Evolutionary conservation across 75 land plant genomes (phyloP).

Genomic region (Isoetes taiwanensis): DNA sequence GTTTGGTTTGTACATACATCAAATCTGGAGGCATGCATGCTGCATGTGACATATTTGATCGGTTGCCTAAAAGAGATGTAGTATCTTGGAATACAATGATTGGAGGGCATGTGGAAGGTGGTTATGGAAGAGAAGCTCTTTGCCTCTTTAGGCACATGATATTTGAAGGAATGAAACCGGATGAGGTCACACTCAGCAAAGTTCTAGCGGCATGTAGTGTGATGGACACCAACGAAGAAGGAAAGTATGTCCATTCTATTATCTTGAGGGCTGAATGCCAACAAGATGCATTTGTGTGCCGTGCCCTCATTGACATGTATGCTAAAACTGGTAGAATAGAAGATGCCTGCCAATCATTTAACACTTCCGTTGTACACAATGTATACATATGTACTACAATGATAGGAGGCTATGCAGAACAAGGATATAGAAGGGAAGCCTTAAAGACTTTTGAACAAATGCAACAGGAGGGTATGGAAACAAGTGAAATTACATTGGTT

Average conservation of each 20-base stretch:
- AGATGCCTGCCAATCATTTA: too few species aligned
- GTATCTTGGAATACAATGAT: conserved; percentile 55
- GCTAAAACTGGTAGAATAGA: too few species aligned
- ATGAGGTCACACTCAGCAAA: conserved; percentile 36
- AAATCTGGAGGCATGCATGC: too few species aligned
- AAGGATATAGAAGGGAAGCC: conserved; percentile 20
- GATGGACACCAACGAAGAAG: neutral
- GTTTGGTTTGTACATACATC: too few species aligned
- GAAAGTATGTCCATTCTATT: neutral
- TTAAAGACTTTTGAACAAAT: conserved; percentile 22
- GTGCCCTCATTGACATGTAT: conserved; percentile 8
- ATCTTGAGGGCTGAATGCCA: neutral
- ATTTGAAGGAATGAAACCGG: conserved; percentile 27
- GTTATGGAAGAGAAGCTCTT: conserved; percentile 32
- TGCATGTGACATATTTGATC: conserved; percentile 30
- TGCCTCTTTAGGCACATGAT: conserved; percentile 36
- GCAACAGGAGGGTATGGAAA: conserved; percentile 25
- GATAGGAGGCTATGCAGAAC: conserved; percentile 32
- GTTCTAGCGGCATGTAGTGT: conserved; percentile 37
- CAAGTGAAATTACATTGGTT: conserved; percentile 26
- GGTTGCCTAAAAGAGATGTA: conserved; percentile 30
- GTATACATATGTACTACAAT: too few species aligned
- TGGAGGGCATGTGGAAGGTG: conserved; percentile 38
- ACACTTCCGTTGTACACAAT: too few species aligned
- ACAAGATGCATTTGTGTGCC: neutral